phyloP scores from a whole-genome alignment of 345 rosid genomes.

The Salix suchowensis region DNA sequence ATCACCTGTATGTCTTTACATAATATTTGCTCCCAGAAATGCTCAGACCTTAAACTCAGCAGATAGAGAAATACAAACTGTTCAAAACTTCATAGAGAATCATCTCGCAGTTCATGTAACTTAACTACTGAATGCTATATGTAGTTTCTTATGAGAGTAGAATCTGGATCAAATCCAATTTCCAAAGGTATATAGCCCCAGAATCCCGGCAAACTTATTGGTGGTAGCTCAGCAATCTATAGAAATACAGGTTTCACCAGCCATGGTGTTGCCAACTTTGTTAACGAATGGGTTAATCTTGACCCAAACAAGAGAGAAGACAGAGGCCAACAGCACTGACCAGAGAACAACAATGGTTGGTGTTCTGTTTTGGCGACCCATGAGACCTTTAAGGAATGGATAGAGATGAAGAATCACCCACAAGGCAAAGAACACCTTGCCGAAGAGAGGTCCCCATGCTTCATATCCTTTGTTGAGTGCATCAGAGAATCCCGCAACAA shows the following conservation, averaged over 20 bases:
- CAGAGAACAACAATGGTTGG: slow-evolving; percentile 91
- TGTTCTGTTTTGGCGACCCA: slow-evolving; percentile 96
- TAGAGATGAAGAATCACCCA: slow-evolving; percentile 98
- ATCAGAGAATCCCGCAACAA: slow-evolving; percentile 98
- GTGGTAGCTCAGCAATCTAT: slow-evolving; percentile 63
- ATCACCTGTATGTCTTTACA: neutral
- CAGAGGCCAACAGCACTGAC: slow-evolving; percentile 93
- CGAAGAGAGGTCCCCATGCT: slow-evolving; percentile 97
- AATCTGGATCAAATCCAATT: neutral
- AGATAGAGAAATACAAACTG: neutral
- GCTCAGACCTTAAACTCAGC: neutral
- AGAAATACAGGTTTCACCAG: slow-evolving; percentile 57
- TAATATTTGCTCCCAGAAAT: neutral
- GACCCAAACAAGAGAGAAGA: slow-evolving; percentile 95
- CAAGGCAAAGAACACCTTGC: slow-evolving; percentile 86
- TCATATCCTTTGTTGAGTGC: slow-evolving; percentile 95
- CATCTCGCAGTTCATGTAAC: neutral
- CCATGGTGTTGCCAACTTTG: slow-evolving; percentile 18
- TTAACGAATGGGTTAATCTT: slow-evolving; percentile 76
- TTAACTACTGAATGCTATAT: neutral
- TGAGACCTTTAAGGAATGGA: slow-evolving; percentile 98
- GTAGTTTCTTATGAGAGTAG: neutral
- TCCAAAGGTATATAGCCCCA: neutral
- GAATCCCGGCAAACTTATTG: neutral
- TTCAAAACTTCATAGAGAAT: slow-evolving; percentile 12